Evolutionary conservation across 768 basidiomycete genomes (phyloP).

Genomic region (Macrolepiota albuminosa): DNA sequence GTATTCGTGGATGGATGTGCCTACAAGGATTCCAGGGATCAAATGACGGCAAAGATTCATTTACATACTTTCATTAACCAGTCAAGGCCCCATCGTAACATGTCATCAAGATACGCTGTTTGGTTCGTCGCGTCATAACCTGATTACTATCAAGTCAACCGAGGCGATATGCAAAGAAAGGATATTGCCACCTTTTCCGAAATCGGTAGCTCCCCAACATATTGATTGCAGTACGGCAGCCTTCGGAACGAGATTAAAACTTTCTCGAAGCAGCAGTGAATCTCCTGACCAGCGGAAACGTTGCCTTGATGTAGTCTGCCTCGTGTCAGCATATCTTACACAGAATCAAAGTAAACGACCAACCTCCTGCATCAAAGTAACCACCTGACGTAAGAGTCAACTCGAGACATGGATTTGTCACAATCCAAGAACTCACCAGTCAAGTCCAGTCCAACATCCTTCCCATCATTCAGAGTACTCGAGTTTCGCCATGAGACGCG

Average conservation of each 20-base stretch:
- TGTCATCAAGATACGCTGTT: slow-evolving; percentile 87
- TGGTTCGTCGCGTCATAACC: slow-evolving; percentile 85
- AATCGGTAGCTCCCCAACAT: slow-evolving; percentile 88
- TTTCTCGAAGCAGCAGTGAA: background rate
- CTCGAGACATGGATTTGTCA: background rate
- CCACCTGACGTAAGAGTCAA: slow-evolving; percentile 40
- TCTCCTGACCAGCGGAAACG: slow-evolving; percentile 68
- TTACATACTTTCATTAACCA: slow-evolving; percentile 83
- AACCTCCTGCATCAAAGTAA: slow-evolving; percentile 91
- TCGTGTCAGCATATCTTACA: slow-evolving; percentile 1
- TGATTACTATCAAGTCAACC: background rate
- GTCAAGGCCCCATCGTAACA: slow-evolving; percentile 86
- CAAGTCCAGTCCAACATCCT: slow-evolving; percentile 68
- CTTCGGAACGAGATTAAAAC: slow-evolving; percentile 27
- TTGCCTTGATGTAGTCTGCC: slow-evolving; percentile 83
- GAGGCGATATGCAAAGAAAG: background rate
- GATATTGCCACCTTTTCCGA: slow-evolving; percentile 56
- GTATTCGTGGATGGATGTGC: slow-evolving; percentile 74
- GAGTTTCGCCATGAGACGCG: slow-evolving; percentile 87
- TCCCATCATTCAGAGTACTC: slow-evolving; percentile 72
- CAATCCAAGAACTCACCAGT: slow-evolving; percentile 38
- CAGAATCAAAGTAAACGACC: slow-evolving; percentile 13
- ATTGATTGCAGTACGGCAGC: slow-evolving; percentile 81
- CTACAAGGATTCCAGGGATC: slow-evolving; percentile 31
- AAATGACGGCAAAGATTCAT: background rate